Conservation (phyloP, 805 yeast genomes). For the Vanderwaltozyma tropicalis region DNA sequence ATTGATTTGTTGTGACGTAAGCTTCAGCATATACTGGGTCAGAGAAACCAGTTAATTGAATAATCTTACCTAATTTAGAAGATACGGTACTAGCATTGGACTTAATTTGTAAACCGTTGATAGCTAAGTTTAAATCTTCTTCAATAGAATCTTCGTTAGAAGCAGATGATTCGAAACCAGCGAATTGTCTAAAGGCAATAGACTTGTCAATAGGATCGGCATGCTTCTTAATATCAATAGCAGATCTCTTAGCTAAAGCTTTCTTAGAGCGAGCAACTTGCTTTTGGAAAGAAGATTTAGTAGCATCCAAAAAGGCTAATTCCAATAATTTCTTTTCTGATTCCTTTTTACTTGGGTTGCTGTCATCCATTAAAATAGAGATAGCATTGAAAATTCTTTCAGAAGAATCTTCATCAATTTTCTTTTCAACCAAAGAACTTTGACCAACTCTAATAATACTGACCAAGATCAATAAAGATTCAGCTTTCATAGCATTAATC, state of each 20-base stretch:
- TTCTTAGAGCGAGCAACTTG: conserved; percentile 55
- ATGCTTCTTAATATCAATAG: conserved; percentile 47
- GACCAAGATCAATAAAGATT: conserved; percentile 86
- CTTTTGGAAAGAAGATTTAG: conserved; percentile 70
- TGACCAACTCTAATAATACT: conserved; percentile 85
- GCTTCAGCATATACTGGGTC: conserved; percentile 99
- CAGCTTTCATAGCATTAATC: conserved; percentile 82
- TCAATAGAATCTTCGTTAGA: conserved; percentile 36
- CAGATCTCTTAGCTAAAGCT: conserved; percentile 45
- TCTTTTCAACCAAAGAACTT: conserved; percentile 53
- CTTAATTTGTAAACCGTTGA: conserved; percentile 31
- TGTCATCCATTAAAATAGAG: conserved; percentile 54
- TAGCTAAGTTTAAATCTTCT: conserved; percentile 52
- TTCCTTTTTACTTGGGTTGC: conserved; percentile 37
- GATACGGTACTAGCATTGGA: conserved; percentile 48
- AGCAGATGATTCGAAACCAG: conserved; percentile 33
- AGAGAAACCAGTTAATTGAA: conserved; percentile 94
- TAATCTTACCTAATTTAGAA: conserved; percentile 77
- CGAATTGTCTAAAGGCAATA: conserved; percentile 68
- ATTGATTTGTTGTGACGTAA: conserved; percentile 89
- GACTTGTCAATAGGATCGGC: conserved; percentile 74
- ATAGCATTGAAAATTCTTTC: conserved; percentile 88
- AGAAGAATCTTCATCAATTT: conserved; percentile 92
- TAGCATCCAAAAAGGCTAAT: conserved; percentile 73
- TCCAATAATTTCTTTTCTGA: conserved; percentile 36